Conservation (phyloP, 1,284 basidiomycete species). For the Ganoderma leucocontextum region DNA sequence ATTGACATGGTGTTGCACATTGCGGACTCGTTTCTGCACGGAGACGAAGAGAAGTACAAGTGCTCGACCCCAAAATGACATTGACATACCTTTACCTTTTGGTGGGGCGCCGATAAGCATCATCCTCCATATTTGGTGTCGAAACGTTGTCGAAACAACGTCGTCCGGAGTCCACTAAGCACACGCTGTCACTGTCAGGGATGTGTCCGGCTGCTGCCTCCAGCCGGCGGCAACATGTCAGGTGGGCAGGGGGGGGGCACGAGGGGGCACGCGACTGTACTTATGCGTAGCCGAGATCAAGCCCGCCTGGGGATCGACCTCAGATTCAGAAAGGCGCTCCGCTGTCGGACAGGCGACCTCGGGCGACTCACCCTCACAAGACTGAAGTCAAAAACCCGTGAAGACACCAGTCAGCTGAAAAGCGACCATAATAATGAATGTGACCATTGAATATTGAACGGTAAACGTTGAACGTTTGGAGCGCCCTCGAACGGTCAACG, state of each 20-base stretch:
- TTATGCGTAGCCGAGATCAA: no score
- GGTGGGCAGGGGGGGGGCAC: background rate
- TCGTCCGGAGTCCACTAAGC: no score
- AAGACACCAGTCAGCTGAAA: no score
- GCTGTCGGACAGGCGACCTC: no score
- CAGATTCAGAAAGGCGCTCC: no score
- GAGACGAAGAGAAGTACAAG: background rate
- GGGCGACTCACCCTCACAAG: no score
- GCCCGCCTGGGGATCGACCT: no score
- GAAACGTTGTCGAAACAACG: background rate
- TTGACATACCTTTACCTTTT: background rate
- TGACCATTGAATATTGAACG: no score
- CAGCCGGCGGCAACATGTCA: background rate
- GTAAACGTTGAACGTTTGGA: no score
- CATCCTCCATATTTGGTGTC: background rate
- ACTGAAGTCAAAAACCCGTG: no score
- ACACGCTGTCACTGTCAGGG: background rate
- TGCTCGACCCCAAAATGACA: background rate
- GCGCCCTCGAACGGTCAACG: no score
- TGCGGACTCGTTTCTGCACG: background rate
- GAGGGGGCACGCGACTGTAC: background rate
- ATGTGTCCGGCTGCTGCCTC: background rate
- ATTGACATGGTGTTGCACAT: background rate
- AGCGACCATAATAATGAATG: no score
- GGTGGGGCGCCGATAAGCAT: background rate